A percentile compares a stretch with the other conserved stretches of the same genome.
phyloP scores from a whole-genome alignment of 306 rosid genomes.

The Cicer judaicum region DNA sequence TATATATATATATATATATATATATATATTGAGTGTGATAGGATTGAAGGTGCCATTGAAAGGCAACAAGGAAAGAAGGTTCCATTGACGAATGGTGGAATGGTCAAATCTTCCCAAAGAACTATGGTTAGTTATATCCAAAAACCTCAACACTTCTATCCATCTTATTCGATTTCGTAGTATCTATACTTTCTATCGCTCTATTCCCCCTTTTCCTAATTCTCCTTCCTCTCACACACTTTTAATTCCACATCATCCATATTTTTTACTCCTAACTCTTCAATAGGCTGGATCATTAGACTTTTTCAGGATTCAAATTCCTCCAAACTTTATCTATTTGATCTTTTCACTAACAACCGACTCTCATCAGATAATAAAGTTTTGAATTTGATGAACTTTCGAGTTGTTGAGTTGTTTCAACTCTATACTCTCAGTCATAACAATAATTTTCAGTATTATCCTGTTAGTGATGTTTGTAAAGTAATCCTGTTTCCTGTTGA shows the following conservation, averaged over 20 bases:
- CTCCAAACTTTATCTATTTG: constrained; percentile 6
- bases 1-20: too few species aligned
- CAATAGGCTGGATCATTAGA: constrained; percentile 41
- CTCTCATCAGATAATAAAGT: neutral
- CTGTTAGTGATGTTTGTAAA: neutral
- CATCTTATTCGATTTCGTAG: neutral
- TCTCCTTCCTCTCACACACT: neutral
- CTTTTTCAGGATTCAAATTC: neutral
- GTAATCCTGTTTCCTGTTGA: neutral
- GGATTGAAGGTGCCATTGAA: too few species aligned
- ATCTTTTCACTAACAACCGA: constrained; percentile 29
- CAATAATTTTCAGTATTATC: neutral
- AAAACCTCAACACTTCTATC: neutral
- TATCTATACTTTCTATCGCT: neutral
- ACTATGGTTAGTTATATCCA: neutral
- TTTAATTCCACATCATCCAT: neutral
- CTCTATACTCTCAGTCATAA: neutral
- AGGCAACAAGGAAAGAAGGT: too few species aligned
- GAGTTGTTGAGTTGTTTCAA: constrained; percentile 31
- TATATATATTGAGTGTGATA: too few species aligned
- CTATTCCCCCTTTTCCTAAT: neutral
- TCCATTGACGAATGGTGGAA: neutral
- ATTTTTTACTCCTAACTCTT: neutral
- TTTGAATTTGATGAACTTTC: constrained; percentile 35
- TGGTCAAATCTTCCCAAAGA: neutral